A percentile compares a stretch with the other conserved stretches of the same genome.
Evolutionary conservation across 177 flowering plant genomes (phyloP).

Genomic region (Vitis hybrid): DNA sequence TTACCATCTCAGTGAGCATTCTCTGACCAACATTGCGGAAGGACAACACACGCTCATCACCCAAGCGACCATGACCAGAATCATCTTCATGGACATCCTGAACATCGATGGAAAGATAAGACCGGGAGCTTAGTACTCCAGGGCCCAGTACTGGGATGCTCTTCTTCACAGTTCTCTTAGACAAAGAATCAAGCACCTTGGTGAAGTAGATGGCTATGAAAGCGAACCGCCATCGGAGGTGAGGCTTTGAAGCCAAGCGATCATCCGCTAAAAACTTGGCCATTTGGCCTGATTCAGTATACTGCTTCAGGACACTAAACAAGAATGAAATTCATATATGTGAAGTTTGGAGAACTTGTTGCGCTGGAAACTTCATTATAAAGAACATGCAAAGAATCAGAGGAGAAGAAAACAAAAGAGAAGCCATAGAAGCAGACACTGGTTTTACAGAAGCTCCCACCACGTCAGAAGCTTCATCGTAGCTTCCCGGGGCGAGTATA

Average conservation of each 20-base stretch:
- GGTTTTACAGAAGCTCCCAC: no score
- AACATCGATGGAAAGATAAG: constrained; percentile 12
- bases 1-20: constrained; percentile 9
- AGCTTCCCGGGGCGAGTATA: no score
- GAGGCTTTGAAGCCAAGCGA: not conserved
- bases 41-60: not conserved
- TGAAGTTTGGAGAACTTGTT: no score
- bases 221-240: constrained; percentile 6
- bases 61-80: not conserved
- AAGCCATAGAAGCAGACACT: no score
- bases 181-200: constrained; percentile 7
- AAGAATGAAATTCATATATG: not conserved
- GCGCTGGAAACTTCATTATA: no score
- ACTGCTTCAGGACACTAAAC: no score
- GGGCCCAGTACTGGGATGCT: not conserved
- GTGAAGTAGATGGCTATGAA: constrained; percentile 12
- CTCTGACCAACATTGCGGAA: not conserved
- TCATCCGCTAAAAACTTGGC: not conserved
- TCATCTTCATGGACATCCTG: not conserved
- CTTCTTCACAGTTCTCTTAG: not conserved
- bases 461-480: no score
- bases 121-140: not conserved
- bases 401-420: no score
- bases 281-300: not conserved
- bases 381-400: no score